Percentiles rank a stretch among this genome's conserved stretches.
These are phyloP conservation scores for Trichoderma asperelloides DNA, from an alignment of 495 filamentous ascomycete species.

Conservation along the genomic window DNA sequence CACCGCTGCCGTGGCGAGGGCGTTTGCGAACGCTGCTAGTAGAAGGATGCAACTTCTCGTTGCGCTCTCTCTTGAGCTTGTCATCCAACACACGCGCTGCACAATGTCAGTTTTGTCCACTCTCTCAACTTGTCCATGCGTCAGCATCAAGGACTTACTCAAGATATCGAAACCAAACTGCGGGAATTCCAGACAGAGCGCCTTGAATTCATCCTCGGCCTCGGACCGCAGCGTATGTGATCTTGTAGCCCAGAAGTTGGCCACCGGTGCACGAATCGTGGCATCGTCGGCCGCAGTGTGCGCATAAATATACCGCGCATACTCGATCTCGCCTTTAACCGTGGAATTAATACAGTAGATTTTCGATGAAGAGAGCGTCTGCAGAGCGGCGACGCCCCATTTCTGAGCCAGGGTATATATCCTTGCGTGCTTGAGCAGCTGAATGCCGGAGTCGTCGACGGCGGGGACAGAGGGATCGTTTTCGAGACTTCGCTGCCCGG, in stretches of 20 bases:
- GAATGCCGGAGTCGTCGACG: constrained; percentile 62
- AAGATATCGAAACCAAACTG: constrained; percentile 91
- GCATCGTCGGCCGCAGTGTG: constrained; percentile 60
- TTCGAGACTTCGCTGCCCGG: constrained; percentile 47
- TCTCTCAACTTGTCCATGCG: background rate
- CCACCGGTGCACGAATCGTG: constrained; percentile 71
- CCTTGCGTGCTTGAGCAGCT: constrained; percentile 76
- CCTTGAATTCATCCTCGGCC: constrained; percentile 70
- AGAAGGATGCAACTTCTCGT: constrained; percentile 43
- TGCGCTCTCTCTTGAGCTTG: constrained; percentile 47
- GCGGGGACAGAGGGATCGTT: constrained; percentile 46
- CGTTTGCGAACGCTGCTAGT: constrained; percentile 42
- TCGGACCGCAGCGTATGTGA: constrained; percentile 74
- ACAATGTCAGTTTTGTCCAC: constrained; percentile 11
- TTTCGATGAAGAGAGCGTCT: constrained; percentile 71
- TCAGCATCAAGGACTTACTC: constrained; percentile 28
- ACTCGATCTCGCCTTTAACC: constrained; percentile 77
- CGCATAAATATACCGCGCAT: constrained; percentile 83
- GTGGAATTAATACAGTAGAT: constrained; percentile 83
- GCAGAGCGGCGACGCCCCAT: constrained; percentile 61
- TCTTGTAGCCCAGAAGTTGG: constrained; percentile 81
- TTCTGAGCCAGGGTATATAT: constrained; percentile 85
- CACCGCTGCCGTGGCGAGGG: constrained; percentile 34
- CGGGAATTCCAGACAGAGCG: constrained; percentile 79
- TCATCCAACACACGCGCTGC: constrained; percentile 50